Evolutionary conservation across 345 rosid genomes (phyloP).

Genomic region (Zanthoxylum bungeanum): DNA sequence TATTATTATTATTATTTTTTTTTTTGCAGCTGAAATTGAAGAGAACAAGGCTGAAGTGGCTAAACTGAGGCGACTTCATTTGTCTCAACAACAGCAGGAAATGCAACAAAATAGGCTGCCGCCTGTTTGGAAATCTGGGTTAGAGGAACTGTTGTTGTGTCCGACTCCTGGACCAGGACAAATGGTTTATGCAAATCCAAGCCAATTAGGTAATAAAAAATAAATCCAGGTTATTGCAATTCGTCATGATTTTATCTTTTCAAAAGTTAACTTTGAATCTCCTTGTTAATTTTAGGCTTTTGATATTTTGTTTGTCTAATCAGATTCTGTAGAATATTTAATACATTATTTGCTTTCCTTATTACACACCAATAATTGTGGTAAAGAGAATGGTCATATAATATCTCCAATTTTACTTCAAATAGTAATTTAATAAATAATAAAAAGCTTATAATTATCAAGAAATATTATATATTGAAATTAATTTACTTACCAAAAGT

Average conservation of each 20-base stretch:
- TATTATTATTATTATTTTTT: too few relatives aligned
- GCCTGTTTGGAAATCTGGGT: conserved; percentile 13
- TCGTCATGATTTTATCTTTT: neutral
- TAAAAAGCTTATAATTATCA: too few relatives aligned
- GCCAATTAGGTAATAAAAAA: conserved; percentile 6
- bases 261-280: neutral
- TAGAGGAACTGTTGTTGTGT: neutral
- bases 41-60: conserved; percentile 18
- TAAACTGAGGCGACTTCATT: conserved; percentile 20
- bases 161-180: neutral
- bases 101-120: neutral
- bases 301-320: neutral
- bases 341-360: neutral
- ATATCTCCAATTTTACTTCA: neutral
- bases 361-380: neutral
- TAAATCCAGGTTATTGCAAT: neutral
- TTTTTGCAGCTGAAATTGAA: conserved; percentile 22
- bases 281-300: neutral
- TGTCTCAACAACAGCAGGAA: conserved; percentile 7
- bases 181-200: conserved; percentile 1
- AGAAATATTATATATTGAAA: neutral
- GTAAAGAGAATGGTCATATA: neutral
- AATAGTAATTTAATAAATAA: neutral
- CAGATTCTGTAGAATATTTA: too few relatives aligned
- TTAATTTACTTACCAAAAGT: neutral